These are phyloP conservation scores for Meyerozyma athensensis DNA, from an alignment of 1,139 yeast genomes.

Conservation along the genomic window DNA sequence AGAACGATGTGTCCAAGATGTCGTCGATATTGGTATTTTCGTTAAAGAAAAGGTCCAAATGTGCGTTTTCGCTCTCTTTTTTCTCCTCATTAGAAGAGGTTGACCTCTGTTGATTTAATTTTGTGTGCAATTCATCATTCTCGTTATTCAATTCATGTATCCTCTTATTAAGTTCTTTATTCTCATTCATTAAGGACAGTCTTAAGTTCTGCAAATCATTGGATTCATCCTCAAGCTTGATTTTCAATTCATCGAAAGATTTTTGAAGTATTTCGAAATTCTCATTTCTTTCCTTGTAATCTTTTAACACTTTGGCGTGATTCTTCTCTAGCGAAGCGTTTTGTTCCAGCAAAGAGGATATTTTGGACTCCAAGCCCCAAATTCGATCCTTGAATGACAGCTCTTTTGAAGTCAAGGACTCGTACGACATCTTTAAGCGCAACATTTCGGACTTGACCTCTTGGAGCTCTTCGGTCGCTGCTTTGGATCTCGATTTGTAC, in stretches of 20 bases:
- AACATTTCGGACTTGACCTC: slow-evolving; percentile 34
- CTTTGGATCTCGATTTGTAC: slow-evolving; percentile 38
- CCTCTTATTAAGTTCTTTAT: slow-evolving; percentile 43
- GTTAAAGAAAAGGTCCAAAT: too few relatives aligned
- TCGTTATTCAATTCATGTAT: slow-evolving; percentile 60
- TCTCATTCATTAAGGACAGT: slow-evolving; percentile 31
- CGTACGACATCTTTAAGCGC: slow-evolving; percentile 27
- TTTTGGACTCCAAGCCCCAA: slow-evolving; percentile 70
- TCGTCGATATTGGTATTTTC: slow-evolving; percentile 24
- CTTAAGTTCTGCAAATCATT: slow-evolving; percentile 33
- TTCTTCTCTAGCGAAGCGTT: slow-evolving; percentile 21
- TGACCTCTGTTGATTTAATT: slow-evolving; percentile 23
- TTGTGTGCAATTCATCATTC: slow-evolving; percentile 50
- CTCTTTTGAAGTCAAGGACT: slow-evolving; percentile 31
- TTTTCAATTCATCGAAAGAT: slow-evolving; percentile 20
- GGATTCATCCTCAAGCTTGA: slow-evolving; percentile 22
- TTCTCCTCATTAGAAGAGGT: too few relatives aligned
- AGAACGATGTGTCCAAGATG: slow-evolving; percentile 25
- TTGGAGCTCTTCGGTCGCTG: slow-evolving; percentile 38
- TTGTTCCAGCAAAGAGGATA: slow-evolving; percentile 49
- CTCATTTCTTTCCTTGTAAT: slow-evolving; percentile 30
- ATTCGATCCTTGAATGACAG: slow-evolving; percentile 60
- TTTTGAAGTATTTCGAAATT: slow-evolving; percentile 18
- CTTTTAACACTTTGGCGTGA: slow-evolving; percentile 28
- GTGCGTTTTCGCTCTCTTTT: too few relatives aligned